Base-by-base conservation (phyloP, 257 asterid species). In the Echium plantagineum region DNA sequence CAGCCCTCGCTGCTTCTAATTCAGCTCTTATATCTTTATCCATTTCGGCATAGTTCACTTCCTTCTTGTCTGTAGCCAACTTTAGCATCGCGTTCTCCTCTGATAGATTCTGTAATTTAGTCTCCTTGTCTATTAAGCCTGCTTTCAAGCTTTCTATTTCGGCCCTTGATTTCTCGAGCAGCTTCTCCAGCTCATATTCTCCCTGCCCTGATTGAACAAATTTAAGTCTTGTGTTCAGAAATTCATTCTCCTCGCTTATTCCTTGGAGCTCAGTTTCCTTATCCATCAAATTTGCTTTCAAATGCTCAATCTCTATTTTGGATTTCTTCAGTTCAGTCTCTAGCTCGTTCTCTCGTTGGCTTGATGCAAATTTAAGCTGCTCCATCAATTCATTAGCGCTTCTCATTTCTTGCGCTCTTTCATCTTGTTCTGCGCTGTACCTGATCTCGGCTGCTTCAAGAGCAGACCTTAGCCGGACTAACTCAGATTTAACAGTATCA, bases 401-500 rank as follows among this genome's bases (percentile, higher is more conserved):
- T 63, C 82, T 73, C 17, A 89, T 78, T 77, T 82, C 81, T 82
- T 79, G 62, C 6, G 84, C 80, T 71, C 86, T 84, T 63, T 78
- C 75, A 3, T 81, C 67, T 71, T 80, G 74, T 68, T 85, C 85
- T 49, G 84, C 89, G 26, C 68, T 81, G 66, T 81, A 79, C 81
- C 81, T 76, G 61, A 66, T 83, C 49, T 88, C 95, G 48, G 94
- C 87, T 55, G 72, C 81, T 74, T 82, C 94, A 8, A 91, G 78
- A 5, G 83, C 86, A 35, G 70, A 82, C 68, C 78, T 81, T 28
- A 88, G 60, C 60, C 65, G 73, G 57, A 64, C 63, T 5, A 61
- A 74, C 70, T 91, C 97, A 8, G 55, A 35, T 72, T 78, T 83
- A 53, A 68, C 56, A 35, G 58, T 13, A 46, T 64, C 51, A 21